Base-by-base conservation (phyloP, 2,329 filamentous ascomycete genomes). In the Botrytis deweyae region DNA sequence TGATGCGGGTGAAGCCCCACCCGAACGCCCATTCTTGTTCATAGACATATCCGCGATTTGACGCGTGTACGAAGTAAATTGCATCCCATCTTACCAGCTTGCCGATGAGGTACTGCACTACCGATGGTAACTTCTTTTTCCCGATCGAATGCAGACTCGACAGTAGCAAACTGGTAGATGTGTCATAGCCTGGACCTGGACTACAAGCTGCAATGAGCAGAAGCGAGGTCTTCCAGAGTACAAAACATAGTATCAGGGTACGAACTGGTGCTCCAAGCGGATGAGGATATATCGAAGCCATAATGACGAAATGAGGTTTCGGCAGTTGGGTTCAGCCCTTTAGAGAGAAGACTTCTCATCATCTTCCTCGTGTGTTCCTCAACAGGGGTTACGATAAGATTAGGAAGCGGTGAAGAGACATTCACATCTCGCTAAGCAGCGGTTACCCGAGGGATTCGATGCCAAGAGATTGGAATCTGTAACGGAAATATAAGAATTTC, bases 1-100 rank as follows among this genome's bases (percentile, higher is more conserved):
- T 82, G 9, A 85, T 70, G 71, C 80, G 80, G 18, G 85, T 84
- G 74, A 86, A 86, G 16, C 84, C 83, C 84, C 86, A 87, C 55
- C 91, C 91, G 83, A 95, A 96, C 0, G 93, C 93, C 93, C 93
- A 96, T 82, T 95, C 92, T 83, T 96, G 93, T 83, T 97, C 93
- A 81, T 89, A 92, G 18, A 90, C 72, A 78, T 93, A 90, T 49
- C 91, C 92, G 18, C 88, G 85, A 61, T 85, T 85, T 7, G 92
- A 88, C 63, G 85, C 81, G 76, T 89, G 87, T 74, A 91, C 84
- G 79, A 91, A 95, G 82, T 95, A 96, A 77, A 97, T 85, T 46
- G 91, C 92, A 81, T 97, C 93, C 93, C 93, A 97, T 81, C 92
- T 87, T 10, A 90, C 90, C 74, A 96, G 84, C 62, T 89, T 89